Evolutionary conservation across 164 flowering plant genomes (phyloP), one percentile per base, ranked within the genome.

Genomic region (Magnolia officinalis): DNA sequence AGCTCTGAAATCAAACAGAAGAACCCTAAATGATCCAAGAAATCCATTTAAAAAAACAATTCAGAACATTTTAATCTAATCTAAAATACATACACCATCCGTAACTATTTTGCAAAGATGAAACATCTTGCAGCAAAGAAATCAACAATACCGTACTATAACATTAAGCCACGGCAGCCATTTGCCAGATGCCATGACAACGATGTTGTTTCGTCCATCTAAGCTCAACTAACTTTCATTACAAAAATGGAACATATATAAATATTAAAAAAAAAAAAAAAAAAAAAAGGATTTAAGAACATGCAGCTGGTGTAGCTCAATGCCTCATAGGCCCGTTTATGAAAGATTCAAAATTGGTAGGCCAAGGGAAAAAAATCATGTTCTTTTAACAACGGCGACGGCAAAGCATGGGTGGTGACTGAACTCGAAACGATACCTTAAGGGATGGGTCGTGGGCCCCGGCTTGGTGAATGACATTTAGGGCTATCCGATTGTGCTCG

Each of bases 371-470:
- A 45, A 19, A 6, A 64, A 11, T 88, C 86, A 96, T 20, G 91
- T 86, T 85, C 99, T 90, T 84, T 89, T 93, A 23, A 96, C 98
- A 66, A 89, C 87, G 52, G 91, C 98, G 51, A 86, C 83, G 0
- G 97, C 96, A 78, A 91, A 92, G 80, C 83, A 89, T 61, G 97
- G 94, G 82, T 94, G 97, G 81, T 91, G 92, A 72, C 73, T 85
- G 89, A 92, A 92, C 81, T 91, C 98, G 26, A 96, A 96, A 88
- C 49, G 90, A 84, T 16, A 93, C 88, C 82, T 90, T 94, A 8
- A 96, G 91, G 1, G 95, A 85, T 1, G 89, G 88, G 79, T 96
- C 98, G 21, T 80, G 76, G 71, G 82, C 79, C 70, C 95, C 97
- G 37, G 85, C 83, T 72, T 85, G 87, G 76, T 81, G 83, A 65